Base-by-base conservation (phyloP, 345 rosid genomes). In the Trapa incisa region DNA sequence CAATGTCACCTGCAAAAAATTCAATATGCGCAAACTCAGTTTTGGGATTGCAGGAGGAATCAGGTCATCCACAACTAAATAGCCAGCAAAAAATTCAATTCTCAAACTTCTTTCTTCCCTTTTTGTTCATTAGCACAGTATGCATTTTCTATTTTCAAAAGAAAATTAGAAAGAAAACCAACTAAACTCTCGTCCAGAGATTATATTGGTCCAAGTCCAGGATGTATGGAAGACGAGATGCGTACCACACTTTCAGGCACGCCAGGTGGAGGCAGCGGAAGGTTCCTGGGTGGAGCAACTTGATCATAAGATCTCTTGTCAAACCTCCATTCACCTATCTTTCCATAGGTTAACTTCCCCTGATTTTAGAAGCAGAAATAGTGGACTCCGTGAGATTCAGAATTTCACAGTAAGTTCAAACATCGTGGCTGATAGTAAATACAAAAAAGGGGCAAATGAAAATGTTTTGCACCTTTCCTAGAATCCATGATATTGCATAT, bases 191-290 rank as follows among this genome's bases (percentile, higher is more conserved):
- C 2, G 1, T 54, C 35, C 11, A 54, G 35, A 54, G 35, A 54
- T 54, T 9, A 54, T 0, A 22, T n/a, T 22, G 29, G 29, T 22
- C 35, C 6, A 54, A 54, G 7, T 54, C 10, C 0, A 4, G 35
- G 63, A 32, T 5, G 33, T 32, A 5, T 58, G 32, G 5, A 35
- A 58, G 37, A 32, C 9, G 32, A 8, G 37, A 15, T 38, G 74
- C 96, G 64, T 90, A 93, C 98, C 95, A 93, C 97, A 76, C 99
- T 91, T 75, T 83, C 85, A 8, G 99, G 71, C 76, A 91, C 99
- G 67, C 99, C 97, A 1, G 86, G 80, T 53, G 99, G 99, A 68
- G 99, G 99, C 78, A 94, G 67, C 47, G 99, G 74, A 62, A 94
- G 99, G 77, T 91, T 94, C 78, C 75, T 86, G 1, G 93, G 96